Evolutionary conservation across 805 yeast species (phyloP).

Genomic region (Tetrapisispora iriomotensis): DNA sequence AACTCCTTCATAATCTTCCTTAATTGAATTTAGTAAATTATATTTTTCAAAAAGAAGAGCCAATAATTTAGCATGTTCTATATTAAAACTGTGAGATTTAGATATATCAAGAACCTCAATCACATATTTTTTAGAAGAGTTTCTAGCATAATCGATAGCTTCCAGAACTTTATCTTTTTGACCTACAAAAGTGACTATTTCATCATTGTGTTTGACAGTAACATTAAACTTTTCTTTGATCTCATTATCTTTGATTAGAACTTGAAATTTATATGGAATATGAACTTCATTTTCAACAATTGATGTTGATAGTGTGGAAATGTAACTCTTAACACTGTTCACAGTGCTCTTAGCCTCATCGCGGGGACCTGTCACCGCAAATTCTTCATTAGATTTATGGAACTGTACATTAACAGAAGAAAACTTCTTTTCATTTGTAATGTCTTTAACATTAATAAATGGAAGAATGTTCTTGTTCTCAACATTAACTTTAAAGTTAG

Average conservation of each 20-base stretch:
- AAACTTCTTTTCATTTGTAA: conserved; percentile 1
- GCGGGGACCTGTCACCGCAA: conserved; percentile 62
- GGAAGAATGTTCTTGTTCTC: conserved; percentile 28
- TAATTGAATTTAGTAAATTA: conserved; percentile 36
- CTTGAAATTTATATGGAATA: conserved; percentile 62
- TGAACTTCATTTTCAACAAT: conserved; percentile 45
- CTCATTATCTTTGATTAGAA: conserved; percentile 48
- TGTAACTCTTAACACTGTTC: conserved; percentile 36
- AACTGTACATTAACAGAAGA: conserved; percentile 20
- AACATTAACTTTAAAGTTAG: conserved; percentile 41
- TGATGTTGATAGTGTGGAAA: conserved; percentile 36
- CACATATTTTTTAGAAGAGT: conserved; percentile 46
- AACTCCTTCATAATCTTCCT: conserved; percentile 34
- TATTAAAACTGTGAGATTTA: conserved; percentile 76
- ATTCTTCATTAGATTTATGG: conserved; percentile 25
- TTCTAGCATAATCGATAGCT: conserved; percentile 57
- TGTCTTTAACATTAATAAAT: conserved; percentile 20
- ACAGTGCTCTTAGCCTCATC: conserved; percentile 50
- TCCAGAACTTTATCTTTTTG: conserved; percentile 42
- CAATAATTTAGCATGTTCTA: conserved; percentile 65
- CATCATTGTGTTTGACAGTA: conserved; percentile 39
- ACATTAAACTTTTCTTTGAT: conserved; percentile 48
- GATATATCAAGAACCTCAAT: conserved; percentile 71
- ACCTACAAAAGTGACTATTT: conserved; percentile 54
- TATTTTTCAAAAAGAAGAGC: conserved; percentile 54